These are phyloP conservation scores for Ulmus americana DNA, from an alignment of 331 rosid genomes.

Conservation along the genomic window DNA sequence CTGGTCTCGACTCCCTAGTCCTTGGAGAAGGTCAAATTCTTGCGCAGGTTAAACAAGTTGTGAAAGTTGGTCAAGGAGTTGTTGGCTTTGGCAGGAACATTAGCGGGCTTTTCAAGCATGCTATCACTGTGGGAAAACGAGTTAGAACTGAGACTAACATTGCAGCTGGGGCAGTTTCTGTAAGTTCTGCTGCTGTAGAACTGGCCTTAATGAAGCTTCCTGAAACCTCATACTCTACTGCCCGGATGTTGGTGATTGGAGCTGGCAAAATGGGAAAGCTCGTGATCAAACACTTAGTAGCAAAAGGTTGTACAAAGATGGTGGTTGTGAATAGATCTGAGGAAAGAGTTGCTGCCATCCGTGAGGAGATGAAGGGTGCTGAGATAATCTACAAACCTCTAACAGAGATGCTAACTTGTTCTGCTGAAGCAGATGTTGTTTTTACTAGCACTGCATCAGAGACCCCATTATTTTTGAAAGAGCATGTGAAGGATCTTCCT, in stretches of 20 bases:
- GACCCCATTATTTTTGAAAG: slow-evolving; percentile 67
- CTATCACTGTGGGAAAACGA: slow-evolving; percentile 93
- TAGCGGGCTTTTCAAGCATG: slow-evolving; percentile 93
- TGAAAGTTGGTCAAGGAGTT: slow-evolving; percentile 91
- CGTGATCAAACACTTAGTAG: slow-evolving; percentile 87
- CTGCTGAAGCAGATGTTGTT: slow-evolving; percentile 69
- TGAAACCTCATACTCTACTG: slow-evolving; percentile 47
- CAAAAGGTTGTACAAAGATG: slow-evolving; percentile 84
- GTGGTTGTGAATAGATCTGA: slow-evolving; percentile 85
- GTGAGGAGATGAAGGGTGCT: slow-evolving; percentile 57
- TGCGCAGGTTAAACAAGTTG: slow-evolving; percentile 98
- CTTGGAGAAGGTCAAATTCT: slow-evolving; percentile 98
- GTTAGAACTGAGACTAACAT: slow-evolving; percentile 94
- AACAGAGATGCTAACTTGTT: slow-evolving; percentile 63
- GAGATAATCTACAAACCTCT: slow-evolving; percentile 85
- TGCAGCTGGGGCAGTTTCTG: slow-evolving; percentile 97
- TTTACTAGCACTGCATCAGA: slow-evolving; percentile 95
- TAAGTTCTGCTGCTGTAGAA: slow-evolving; percentile 96
- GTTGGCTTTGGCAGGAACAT: slow-evolving; percentile 88
- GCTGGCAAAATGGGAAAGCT: slow-evolving; percentile 99
- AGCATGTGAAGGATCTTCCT: slow-evolving; percentile 62
- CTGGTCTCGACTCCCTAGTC: slow-evolving; percentile 96
- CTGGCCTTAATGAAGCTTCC: slow-evolving; percentile 88
- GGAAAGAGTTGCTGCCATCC: slow-evolving; percentile 71
- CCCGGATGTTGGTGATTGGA: slow-evolving; percentile 78